phyloP scores from a whole-genome alignment of 2,329 filamentous ascomycete genomes.

The Aurifilum marmelostoma region DNA sequence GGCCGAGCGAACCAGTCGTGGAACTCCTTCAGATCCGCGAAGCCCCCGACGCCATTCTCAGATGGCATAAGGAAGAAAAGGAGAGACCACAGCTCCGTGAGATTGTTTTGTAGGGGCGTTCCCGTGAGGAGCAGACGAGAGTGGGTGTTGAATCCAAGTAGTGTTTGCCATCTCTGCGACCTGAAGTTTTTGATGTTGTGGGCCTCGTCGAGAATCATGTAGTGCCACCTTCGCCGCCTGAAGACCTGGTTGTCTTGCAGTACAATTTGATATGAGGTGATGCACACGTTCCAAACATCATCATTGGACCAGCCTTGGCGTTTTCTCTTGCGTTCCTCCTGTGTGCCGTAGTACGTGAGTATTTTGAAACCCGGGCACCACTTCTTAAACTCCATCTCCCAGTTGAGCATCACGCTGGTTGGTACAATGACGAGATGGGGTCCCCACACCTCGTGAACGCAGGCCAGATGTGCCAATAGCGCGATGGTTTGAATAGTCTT shows the following conservation, averaged over 20 bases:
- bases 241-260: conserved; percentile 93
- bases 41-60: conserved; percentile 82
- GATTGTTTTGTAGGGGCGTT: conserved; percentile 93
- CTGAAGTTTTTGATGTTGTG: conserved; percentile 99
- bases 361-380: conserved; percentile 99
- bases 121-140: conserved; percentile 87
- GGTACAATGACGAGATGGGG: conserved; percentile 95
- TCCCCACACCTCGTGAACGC: conserved; percentile 89
- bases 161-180: conserved; percentile 93
- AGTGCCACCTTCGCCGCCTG: conserved; percentile 92
- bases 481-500: conserved; percentile 99
- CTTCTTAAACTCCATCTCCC: conserved; percentile 99
- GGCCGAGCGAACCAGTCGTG: conserved; percentile 95
- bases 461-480: conserved; percentile 87
- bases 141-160: conserved; percentile 90
- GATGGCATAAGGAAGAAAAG: conserved; percentile 96
- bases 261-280: conserved; percentile 96
- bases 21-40: conserved; percentile 94
- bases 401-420: conserved; percentile 98
- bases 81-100: conserved; percentile 95
- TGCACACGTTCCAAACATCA: conserved; percentile 94
- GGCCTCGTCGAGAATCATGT: conserved; percentile 96
- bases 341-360: conserved; percentile 91
- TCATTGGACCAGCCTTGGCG: conserved; percentile 92
- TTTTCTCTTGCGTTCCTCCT: conserved; percentile 89